Percentiles rank a stretch among this genome's conserved stretches.
Conservation (phyloP, 148 eudicot genomes). For the Cornus controversa region DNA sequence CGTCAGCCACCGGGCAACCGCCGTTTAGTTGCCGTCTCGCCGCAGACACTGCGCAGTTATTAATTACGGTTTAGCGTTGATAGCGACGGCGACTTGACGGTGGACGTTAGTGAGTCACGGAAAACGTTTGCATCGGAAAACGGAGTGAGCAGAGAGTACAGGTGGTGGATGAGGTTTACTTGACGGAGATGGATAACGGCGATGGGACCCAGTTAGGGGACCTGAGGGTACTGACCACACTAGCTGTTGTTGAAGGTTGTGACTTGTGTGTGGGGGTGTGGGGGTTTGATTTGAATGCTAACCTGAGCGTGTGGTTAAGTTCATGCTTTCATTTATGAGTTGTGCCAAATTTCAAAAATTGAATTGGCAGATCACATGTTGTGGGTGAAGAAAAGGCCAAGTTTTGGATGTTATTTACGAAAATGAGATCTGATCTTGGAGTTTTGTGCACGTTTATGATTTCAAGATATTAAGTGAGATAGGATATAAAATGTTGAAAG, state of each 20-base stretch:
- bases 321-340: background rate
- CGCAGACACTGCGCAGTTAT: background rate
- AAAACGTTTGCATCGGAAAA: background rate
- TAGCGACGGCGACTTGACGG: background rate
- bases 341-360: background rate
- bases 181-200: slow-evolving; percentile 14
- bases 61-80: background rate
- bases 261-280: too few species aligned
- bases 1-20: background rate
- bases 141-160: background rate
- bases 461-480: too few species aligned
- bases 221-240: background rate
- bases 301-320: background rate
- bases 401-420: background rate
- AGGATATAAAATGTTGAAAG: too few species aligned
- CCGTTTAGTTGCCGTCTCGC: slow-evolving; percentile 5
- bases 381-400: background rate
- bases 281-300: background rate
- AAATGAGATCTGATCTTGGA: background rate
- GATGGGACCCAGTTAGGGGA: background rate
- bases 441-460: too few species aligned
- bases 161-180: background rate
- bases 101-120: background rate
- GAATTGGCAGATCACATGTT: background rate
- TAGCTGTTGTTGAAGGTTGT: background rate